Base-by-base conservation (phyloP, 2,329 filamentous ascomycete species). In the Cercospora sp. region DNA sequence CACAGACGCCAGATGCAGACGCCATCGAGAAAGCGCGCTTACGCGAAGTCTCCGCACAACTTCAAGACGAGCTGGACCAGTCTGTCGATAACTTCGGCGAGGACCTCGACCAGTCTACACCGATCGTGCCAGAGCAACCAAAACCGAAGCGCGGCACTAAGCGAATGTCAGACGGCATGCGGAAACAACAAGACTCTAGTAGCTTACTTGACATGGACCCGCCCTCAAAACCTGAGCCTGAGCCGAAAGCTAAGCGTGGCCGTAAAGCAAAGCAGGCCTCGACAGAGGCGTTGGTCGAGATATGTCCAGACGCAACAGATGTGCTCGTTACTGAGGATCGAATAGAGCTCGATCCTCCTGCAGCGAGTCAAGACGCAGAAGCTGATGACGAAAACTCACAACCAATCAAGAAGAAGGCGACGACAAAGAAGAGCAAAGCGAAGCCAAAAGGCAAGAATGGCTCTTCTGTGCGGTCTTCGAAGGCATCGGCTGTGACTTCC, bases 81-180 rank as follows among this genome's bases (percentile, higher is more conserved):
- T 75, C 75, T 3, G 72, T 77, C 60, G 69, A 69, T 55, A 60
- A 73, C 33, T 69, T 72, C n/a, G 69, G 53, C 9, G 62, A 70
- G 23, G 62, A 69, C 2, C 72, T 76, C 13, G 70, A 73, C 23
- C 71, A 75, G 63, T 75, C 73, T 2, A 76, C 75, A 18, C 73
- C 75, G 3, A 53, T 64, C 18, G 69, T 72, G 13, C 53, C 65
- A 23, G 71, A 73, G 26, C 28, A 68, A 13, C 16, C 62, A 13
- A 73, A 72, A 65, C 53, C 73, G 2, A 77, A 75, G 64, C 73
- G 77, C 9, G 78, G 78, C 10, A 68, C 72, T 13, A 82, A 82
- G 71, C 74, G 80, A 12, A 78, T 74, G 3, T 81, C 79, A 59
- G 78, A 81, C 60, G 79, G 80, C 4, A 53, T 73, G 36, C 62